Conservation (phyloP, 2,329 filamentous ascomycete species). For the Peltaster fructicola region DNA sequence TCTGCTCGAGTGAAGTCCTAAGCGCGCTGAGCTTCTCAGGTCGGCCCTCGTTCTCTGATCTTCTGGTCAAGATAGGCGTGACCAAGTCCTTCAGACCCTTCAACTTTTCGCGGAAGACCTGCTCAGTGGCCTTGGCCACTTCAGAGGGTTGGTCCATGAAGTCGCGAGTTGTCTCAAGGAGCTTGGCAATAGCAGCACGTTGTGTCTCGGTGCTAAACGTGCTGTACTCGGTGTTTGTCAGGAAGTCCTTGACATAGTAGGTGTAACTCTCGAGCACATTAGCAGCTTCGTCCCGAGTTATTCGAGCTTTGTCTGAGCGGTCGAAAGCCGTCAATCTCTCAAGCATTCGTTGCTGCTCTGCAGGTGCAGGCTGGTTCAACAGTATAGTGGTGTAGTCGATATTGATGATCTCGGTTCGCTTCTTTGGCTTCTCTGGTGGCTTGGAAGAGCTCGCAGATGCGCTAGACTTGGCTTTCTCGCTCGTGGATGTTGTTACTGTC, state of each 20-base stretch:
- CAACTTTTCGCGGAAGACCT: conserved; percentile 58
- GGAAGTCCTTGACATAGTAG: conserved; percentile 69
- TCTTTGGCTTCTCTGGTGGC: conserved; percentile 28
- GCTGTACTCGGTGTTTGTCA: conserved; percentile 60
- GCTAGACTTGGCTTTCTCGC: conserved; percentile 20
- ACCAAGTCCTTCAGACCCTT: conserved; percentile 63
- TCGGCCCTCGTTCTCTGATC: conserved; percentile 52
- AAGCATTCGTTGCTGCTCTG: conserved; percentile 42
- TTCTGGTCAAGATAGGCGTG: conserved; percentile 56
- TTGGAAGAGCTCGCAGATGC: conserved; percentile 29
- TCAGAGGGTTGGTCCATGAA: conserved; percentile 67
- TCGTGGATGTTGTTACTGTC: conserved; percentile 22
- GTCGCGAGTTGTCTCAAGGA: conserved; percentile 53
- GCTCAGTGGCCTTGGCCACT: conserved; percentile 55
- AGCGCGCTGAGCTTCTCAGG: conserved; percentile 52
- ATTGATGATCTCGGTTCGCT: conserved; percentile 34
- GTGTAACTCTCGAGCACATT: conserved; percentile 91
- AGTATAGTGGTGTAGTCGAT: conserved; percentile 29
- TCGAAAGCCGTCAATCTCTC: conserved; percentile 65
- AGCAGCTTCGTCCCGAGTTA: conserved; percentile 65
- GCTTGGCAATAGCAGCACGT: conserved; percentile 47
- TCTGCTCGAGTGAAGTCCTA: conserved; percentile 52
- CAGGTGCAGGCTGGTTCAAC: conserved; percentile 40
- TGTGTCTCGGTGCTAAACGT: conserved; percentile 51
- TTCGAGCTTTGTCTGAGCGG: conserved; percentile 60